A percentile compares a stretch with the other conserved stretches of the same genome.
phyloP scores from a whole-genome alignment of 2,329 filamentous ascomycete species.

The Phaeophleospora eucalypticola region DNA sequence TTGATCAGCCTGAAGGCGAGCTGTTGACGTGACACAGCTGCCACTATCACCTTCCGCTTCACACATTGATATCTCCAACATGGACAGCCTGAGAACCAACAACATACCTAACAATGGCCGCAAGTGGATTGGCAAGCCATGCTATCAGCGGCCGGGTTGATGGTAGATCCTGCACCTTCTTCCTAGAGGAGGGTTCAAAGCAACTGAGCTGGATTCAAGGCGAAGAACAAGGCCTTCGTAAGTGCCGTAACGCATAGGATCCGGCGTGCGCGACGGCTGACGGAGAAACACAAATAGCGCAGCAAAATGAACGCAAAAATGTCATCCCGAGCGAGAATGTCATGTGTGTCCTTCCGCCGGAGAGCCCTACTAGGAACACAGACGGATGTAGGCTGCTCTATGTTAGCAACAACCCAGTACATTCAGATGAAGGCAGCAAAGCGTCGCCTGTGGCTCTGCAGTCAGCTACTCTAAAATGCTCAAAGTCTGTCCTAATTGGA shows the following conservation, averaged over 20 bases:
- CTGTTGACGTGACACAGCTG: background rate
- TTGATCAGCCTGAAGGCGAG: background rate
- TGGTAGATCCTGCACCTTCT: conserved; percentile 25
- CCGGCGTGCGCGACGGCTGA: no score
- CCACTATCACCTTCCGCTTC: no score
- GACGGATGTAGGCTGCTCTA: conserved; percentile 24
- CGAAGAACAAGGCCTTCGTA: no score
- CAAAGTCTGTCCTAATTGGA: no score
- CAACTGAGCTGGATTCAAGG: conserved; percentile 22
- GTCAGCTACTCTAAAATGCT: no score
- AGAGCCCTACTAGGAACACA: conserved; percentile 3
- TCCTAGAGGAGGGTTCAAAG: conserved; percentile 20
- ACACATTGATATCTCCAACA: no score
- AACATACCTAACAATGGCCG: background rate
- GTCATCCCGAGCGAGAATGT: conserved; percentile 22
- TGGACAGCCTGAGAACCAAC: background rate
- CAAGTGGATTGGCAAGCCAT: background rate
- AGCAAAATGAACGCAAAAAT: conserved; percentile 16
- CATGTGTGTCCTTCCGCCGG: conserved; percentile 21
- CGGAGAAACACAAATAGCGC: conserved; percentile 1
- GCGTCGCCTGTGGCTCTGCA: conserved; percentile 20
- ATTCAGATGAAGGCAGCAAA: conserved; percentile 14
- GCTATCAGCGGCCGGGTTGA: conserved; percentile 22
- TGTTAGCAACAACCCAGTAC: conserved; percentile 19
- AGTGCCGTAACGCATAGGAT: no score